phyloP scores from a whole-genome alignment of 2,329 filamentous ascomycete genomes.

The Aulographum hederae region DNA sequence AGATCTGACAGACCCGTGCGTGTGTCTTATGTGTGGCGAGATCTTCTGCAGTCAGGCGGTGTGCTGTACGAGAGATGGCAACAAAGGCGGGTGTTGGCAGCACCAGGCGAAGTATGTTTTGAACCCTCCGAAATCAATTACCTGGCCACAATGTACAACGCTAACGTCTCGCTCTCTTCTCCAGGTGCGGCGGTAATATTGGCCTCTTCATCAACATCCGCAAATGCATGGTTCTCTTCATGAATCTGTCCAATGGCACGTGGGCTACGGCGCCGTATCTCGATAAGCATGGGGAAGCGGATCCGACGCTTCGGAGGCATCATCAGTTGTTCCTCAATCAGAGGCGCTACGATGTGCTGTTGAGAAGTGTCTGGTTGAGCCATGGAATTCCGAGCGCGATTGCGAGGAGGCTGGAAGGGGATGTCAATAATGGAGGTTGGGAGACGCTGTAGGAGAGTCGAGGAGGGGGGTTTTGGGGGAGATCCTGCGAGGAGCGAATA shows the following conservation, averaged over 20 bases:
- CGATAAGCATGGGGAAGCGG: constrained; percentile 88
- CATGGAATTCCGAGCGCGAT: constrained; percentile 82
- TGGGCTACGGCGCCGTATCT: constrained; percentile 84
- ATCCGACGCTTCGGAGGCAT: constrained; percentile 69
- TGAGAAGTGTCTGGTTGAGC: constrained; percentile 70
- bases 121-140: not conserved
- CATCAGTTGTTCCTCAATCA: constrained; percentile 87
- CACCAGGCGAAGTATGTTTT: constrained; percentile 63
- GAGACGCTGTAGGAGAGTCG: constrained; percentile 61
- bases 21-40: constrained; percentile 92
- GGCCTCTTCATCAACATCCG: constrained; percentile 95
- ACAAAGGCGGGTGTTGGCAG: constrained; percentile 64
- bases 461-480: too few relatives aligned
- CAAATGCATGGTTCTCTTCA: constrained; percentile 81
- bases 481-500: too few relatives aligned
- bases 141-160: not conserved
- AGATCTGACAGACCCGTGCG: constrained; percentile 73
- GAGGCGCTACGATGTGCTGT: constrained; percentile 75
- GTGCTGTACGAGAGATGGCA: constrained; percentile 58
- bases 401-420: constrained; percentile 74
- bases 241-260: constrained; percentile 57
- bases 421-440: constrained; percentile 96
- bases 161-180: not conserved
- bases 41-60: constrained; percentile 90
- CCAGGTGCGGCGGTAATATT: constrained; percentile 69